Percentiles rank a stretch among this genome's conserved stretches.
Conservation (phyloP, 2,329 filamentous ascomycete genomes). For the Colletotrichum sp. region DNA sequence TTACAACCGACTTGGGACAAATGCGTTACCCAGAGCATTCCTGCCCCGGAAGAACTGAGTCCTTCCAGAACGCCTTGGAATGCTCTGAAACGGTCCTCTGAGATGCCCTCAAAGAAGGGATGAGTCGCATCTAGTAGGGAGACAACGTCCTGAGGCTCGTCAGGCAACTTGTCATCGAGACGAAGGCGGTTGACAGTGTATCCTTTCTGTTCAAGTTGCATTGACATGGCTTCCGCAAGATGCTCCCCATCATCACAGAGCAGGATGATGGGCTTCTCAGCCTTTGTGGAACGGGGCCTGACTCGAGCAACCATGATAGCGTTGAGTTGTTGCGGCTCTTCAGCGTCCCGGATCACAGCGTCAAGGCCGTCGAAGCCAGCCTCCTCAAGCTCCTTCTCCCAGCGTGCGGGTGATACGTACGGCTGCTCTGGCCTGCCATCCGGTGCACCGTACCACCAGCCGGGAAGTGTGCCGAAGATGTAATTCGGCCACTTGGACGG, state of each 20-base stretch:
- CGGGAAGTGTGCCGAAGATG: conserved; percentile 29
- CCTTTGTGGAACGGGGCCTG: too few relatives aligned
- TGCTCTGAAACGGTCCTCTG: conserved; percentile 9
- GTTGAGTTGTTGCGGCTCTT: neutral
- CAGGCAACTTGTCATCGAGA: neutral
- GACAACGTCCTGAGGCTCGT: conserved; percentile 26
- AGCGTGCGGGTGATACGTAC: conserved; percentile 22
- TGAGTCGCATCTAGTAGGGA: conserved; percentile 26
- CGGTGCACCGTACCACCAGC: conserved; percentile 38
- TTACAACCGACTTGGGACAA: conserved; percentile 25
- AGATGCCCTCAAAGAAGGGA: conserved; percentile 29
- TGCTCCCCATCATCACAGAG: too few relatives aligned
- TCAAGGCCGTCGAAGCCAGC: neutral
- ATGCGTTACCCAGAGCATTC: conserved; percentile 34
- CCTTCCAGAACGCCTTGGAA: conserved; percentile 15
- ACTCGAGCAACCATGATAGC: neutral
- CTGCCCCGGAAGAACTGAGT: neutral
- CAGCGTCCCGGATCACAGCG: neutral
- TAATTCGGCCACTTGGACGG: conserved; percentile 26
- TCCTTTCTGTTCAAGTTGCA: too few relatives aligned
- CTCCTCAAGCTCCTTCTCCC: conserved; percentile 28
- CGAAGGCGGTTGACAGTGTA: too few relatives aligned
- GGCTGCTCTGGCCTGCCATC: conserved; percentile 29
- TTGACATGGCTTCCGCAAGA: too few relatives aligned
- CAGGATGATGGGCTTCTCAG: too few relatives aligned